Conservation (phyloP, 805 yeast species). For the Blastobotrys americana region DNA sequence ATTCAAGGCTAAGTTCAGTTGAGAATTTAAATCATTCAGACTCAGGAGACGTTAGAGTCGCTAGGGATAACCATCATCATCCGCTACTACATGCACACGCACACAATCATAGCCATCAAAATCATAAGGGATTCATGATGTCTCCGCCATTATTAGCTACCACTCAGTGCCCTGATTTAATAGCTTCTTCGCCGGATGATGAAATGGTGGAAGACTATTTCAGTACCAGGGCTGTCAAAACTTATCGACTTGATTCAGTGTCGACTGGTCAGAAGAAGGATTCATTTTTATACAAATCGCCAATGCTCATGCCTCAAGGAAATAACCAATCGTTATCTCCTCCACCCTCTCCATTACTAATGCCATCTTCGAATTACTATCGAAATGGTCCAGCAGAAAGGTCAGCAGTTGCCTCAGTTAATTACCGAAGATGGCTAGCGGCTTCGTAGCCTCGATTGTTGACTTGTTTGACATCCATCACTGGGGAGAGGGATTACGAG, state of each 20-base stretch:
- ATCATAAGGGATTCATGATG: constrained; percentile 4
- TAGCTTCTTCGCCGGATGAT: neutral
- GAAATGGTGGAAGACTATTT: neutral
- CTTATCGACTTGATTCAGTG: neutral
- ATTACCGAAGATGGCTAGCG: constrained; percentile 7
- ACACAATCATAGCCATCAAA: neutral
- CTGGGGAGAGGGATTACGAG: too few relatives aligned
- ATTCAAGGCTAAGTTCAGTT: too few relatives aligned
- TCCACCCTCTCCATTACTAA: constrained; percentile 12
- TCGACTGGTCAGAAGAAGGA: neutral
- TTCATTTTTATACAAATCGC: constrained; percentile 5
- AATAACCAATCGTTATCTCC: constrained; percentile 2
- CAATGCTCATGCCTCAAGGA: constrained; percentile 7
- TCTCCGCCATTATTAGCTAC: constrained; percentile 2
- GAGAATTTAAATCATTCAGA: neutral
- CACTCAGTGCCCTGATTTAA: neutral
- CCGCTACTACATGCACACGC: too few relatives aligned
- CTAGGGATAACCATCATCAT: too few relatives aligned
- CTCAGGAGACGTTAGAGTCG: too few relatives aligned
- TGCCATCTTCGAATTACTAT: constrained; percentile 3
- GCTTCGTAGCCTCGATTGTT: neutral
- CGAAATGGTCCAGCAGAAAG: neutral
- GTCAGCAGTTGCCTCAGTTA: constrained; percentile 1
- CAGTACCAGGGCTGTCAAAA: neutral
- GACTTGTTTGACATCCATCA: too few relatives aligned